Conservation (phyloP, 1,284 basidiomycete genomes). For the Tetrapyrgos nigripes region DNA sequence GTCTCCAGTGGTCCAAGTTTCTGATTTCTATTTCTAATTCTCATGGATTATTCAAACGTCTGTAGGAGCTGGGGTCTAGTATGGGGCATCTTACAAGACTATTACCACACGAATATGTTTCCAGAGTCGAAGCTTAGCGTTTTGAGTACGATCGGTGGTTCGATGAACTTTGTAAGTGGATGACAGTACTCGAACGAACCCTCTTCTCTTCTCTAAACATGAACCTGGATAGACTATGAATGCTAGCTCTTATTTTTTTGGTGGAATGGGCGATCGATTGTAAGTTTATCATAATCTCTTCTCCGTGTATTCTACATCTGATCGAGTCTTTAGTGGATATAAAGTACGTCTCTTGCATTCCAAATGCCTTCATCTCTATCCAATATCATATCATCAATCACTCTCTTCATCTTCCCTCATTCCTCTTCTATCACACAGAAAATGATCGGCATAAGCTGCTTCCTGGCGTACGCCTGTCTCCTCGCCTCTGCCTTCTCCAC, state of each 20-base stretch:
- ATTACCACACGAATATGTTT: conserved; percentile 22
- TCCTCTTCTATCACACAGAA: too few relatives aligned
- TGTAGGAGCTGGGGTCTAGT: conserved; percentile 20
- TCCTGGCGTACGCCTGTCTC: conserved; percentile 26
- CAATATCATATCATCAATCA: not conserved
- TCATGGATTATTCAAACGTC: too few relatives aligned
- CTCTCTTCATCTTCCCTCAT: too few relatives aligned
- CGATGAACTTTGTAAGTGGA: conserved; percentile 16
- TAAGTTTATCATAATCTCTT: conserved; percentile 6
- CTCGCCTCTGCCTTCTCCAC: conserved; percentile 30
- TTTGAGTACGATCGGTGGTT: conserved; percentile 11
- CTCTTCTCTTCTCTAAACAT: not conserved
- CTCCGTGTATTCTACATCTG: not conserved
- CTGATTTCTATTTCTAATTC: not conserved
- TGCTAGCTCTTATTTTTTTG: conserved; percentile 18
- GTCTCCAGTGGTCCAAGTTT: not conserved
- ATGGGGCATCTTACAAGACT: conserved; percentile 23
- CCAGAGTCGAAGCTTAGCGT: conserved; percentile 15
- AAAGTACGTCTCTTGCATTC: conserved; percentile 7
- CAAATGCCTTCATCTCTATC: not conserved
- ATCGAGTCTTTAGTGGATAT: conserved; percentile 10
- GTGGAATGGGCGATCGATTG: conserved; percentile 21
- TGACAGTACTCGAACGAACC: not conserved
- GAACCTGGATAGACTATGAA: conserved; percentile 15
- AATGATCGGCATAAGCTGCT: conserved; percentile 30